A percentile compares a stretch with the other conserved stretches of the same genome.
Evolutionary conservation across 768 basidiomycete species (phyloP).

Genomic region (Pleurotus pulmonarius): DNA sequence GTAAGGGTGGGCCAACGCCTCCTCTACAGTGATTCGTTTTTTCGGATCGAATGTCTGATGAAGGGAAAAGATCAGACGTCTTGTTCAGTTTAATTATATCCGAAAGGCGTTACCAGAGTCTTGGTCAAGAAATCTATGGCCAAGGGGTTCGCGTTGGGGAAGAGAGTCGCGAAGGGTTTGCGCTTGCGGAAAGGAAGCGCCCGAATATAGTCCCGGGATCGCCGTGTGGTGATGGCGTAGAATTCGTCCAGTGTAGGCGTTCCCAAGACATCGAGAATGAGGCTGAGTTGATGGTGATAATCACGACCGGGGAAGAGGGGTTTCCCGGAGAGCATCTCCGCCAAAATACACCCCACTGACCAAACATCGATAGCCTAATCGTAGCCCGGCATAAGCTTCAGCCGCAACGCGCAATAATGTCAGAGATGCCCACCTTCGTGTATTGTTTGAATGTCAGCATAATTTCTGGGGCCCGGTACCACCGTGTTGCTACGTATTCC

Average conservation of each 20-base stretch:
- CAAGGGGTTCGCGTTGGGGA: slow-evolving; percentile 85
- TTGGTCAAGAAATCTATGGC: slow-evolving; percentile 70
- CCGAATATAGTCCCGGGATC: slow-evolving; percentile 94
- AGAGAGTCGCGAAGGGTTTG: slow-evolving; percentile 76
- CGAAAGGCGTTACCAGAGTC: slow-evolving; percentile 55
- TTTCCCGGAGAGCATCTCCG: slow-evolving; percentile 97
- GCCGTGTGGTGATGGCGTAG: slow-evolving; percentile 89
- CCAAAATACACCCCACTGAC: slow-evolving; percentile 86
- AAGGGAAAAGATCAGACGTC: slow-evolving; percentile 2
- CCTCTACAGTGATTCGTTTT: slow-evolving; percentile 92
- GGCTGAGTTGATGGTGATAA: slow-evolving; percentile 89
- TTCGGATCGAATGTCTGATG: slow-evolving; percentile 94
- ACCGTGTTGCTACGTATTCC: slow-evolving; percentile 92
- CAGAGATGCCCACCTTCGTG: slow-evolving; percentile 61
- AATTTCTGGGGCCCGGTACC: slow-evolving; percentile 99
- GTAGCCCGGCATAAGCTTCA: slow-evolving; percentile 15
- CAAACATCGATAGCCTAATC: slow-evolving; percentile 79
- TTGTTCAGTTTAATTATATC: neutral
- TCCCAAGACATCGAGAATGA: slow-evolving; percentile 95
- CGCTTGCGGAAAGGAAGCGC: slow-evolving; percentile 91
- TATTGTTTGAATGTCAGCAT: slow-evolving; percentile 99
- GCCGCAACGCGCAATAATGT: neutral
- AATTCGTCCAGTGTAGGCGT: slow-evolving; percentile 98
- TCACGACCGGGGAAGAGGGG: slow-evolving; percentile 96
- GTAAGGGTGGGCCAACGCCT: slow-evolving; percentile 93